Evolutionary conservation across 148 eudicot genomes (phyloP).

Genomic region (Cornus florida): DNA sequence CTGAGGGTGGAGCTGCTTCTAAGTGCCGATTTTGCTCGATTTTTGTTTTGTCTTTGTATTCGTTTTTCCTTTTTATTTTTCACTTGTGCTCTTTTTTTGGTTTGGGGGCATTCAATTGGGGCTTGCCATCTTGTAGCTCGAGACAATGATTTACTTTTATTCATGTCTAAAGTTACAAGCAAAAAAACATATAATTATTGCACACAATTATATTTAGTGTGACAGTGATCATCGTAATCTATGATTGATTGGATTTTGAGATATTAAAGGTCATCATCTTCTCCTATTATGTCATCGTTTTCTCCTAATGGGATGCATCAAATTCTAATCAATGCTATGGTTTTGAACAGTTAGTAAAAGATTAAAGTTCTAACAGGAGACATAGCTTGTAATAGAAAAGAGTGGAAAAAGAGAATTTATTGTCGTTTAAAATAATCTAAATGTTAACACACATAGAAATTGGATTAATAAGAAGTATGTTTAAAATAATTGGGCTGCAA

Average conservation of each 20-base stretch:
- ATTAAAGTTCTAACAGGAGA: no score
- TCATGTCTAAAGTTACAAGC: neutral
- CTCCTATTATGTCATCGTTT: no score
- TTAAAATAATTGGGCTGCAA: no score
- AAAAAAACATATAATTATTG: neutral
- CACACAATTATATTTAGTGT: no score
- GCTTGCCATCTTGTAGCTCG: neutral
- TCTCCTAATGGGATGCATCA: neutral
- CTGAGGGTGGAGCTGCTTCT: neutral
- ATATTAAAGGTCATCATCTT: neutral
- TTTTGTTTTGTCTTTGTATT: neutral
- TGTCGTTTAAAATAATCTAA: no score
- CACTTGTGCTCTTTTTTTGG: neutral
- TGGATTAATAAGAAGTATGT: no score
- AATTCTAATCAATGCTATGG: neutral
- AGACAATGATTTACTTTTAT: neutral
- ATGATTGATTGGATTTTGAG: neutral
- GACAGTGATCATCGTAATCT: no score
- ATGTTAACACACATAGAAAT: no score
- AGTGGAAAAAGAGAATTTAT: no score
- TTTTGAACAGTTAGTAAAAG: no score
- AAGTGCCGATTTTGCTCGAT: neutral
- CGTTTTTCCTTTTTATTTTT: neutral
- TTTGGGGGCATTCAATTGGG: neutral
- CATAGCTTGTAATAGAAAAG: neutral